Percentiles rank a stretch among this genome's conserved stretches.
Conservation (phyloP, 768 basidiomycete species). For the Podaxis rugospora region DNA sequence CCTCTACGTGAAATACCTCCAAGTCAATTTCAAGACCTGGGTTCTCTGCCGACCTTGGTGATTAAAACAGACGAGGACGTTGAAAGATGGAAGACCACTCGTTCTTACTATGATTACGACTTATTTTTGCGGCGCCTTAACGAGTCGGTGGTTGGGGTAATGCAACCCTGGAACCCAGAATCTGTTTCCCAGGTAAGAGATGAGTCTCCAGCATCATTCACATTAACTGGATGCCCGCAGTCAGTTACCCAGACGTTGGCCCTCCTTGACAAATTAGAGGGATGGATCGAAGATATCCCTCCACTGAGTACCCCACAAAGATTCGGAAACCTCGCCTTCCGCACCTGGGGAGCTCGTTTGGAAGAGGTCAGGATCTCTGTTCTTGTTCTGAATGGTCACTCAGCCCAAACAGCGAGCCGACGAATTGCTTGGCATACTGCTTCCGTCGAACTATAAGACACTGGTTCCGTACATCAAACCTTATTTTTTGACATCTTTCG, state of each 20-base stretch:
- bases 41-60: conserved; percentile 38
- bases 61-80: conserved; percentile 76
- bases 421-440: conserved; percentile 41
- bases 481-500: conserved; percentile 80
- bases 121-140: conserved; percentile 74
- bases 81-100: conserved; percentile 62
- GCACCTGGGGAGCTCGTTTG: conserved; percentile 76
- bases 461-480: conserved; percentile 68
- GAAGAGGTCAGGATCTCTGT: conserved; percentile 53
- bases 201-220: neutral
- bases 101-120: conserved; percentile 69
- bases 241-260: conserved; percentile 41
- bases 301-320: conserved; percentile 70
- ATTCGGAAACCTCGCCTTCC: conserved; percentile 90
- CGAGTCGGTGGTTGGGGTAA: conserved; percentile 68
- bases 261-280: conserved; percentile 62
- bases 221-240: conserved; percentile 26
- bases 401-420: conserved; percentile 44
- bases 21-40: conserved; percentile 14
- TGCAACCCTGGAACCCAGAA: conserved; percentile 39
- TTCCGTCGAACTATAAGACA: conserved; percentile 38
- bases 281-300: conserved; percentile 82
- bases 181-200: conserved; percentile 31
- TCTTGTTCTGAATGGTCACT: conserved; percentile 9
- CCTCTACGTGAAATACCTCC: conserved; percentile 24